phyloP scores from a whole-genome alignment of 108 stramenopile genomes.

The Fragilaria crotonensis region DNA sequence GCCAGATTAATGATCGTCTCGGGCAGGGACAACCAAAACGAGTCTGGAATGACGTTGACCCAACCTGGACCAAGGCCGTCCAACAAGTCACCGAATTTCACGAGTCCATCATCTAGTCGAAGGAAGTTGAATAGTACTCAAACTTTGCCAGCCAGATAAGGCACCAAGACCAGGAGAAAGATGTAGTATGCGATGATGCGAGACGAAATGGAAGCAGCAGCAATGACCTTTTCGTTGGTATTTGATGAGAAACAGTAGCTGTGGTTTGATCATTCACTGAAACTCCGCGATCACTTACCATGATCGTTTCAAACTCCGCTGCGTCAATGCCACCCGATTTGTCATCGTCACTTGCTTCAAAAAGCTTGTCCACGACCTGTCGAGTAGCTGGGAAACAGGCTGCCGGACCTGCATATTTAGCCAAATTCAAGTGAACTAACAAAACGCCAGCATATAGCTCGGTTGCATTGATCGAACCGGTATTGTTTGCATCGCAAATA shows the following conservation, averaged over 20 bases:
- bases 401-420: constrained; percentile 48
- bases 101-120: constrained; percentile 4
- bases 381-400: constrained; percentile 42
- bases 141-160: constrained; percentile 16
- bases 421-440: constrained; percentile 45
- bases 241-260: too few species aligned
- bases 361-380: constrained; percentile 30
- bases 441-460: constrained; percentile 44
- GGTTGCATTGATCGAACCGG: constrained; percentile 10
- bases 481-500: neutral
- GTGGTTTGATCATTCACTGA: neutral
- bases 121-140: constrained; percentile 2
- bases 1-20: constrained; percentile 12
- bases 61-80: neutral
- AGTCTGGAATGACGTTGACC: constrained; percentile 10
- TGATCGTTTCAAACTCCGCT: constrained; percentile 32
- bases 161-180: constrained; percentile 34
- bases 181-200: constrained; percentile 34
- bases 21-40: constrained; percentile 8
- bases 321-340: constrained; percentile 36
- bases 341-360: constrained; percentile 37
- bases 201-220: constrained; percentile 9
- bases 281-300: constrained; percentile 7
- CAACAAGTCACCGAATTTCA: neutral
- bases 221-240: neutral